Evolutionary conservation across 2,329 filamentous ascomycete genomes (phyloP).

Genomic region (Penicillium sp.): DNA sequence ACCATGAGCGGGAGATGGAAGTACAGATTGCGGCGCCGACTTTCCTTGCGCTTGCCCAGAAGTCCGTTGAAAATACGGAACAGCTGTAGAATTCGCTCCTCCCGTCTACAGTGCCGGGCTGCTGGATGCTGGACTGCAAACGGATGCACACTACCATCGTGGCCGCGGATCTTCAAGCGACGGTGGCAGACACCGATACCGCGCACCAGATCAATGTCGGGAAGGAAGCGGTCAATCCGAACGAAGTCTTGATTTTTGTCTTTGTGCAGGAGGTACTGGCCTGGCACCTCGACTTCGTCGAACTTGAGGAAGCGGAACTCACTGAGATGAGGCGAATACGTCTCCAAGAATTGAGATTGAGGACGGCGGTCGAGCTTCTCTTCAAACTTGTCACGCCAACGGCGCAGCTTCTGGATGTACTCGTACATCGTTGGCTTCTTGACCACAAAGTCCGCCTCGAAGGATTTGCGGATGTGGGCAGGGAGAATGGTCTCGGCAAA

Average conservation of each 20-base stretch:
- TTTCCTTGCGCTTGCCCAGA: conserved; percentile 86
- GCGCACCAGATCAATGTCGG: conserved; percentile 85
- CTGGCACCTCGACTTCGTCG: conserved; percentile 94
- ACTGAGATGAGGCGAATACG: conserved; percentile 80
- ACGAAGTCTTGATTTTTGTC: conserved; percentile 99
- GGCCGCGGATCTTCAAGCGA: conserved; percentile 87
- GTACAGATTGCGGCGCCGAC: conserved; percentile 80
- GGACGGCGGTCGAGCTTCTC: conserved; percentile 85
- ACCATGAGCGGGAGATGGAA: conserved; percentile 96
- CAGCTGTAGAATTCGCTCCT: conserved; percentile 88
- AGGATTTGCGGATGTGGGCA: conserved; percentile 86
- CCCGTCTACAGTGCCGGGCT: conserved; percentile 78
- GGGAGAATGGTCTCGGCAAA: conserved; percentile 96
- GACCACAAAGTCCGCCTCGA: conserved; percentile 91
- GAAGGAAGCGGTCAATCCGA: conserved; percentile 90
- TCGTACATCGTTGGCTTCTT: conserved; percentile 96
- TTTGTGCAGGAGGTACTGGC: conserved; percentile 92
- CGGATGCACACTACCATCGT: conserved; percentile 92
- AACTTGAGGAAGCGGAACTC: conserved; percentile 98
- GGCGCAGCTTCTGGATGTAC: conserved; percentile 92
- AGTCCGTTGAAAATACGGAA: conserved; percentile 97
- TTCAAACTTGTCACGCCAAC: conserved; percentile 95
- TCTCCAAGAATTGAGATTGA: conserved; percentile 65
- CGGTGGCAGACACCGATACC: conserved; percentile 86
- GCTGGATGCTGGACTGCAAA: conserved; percentile 96